Evolutionary conservation across 2,329 filamentous ascomycete species (phyloP), one percentile per base, ranked within the genome.

Genomic region (Alternaria burnsii): DNA sequence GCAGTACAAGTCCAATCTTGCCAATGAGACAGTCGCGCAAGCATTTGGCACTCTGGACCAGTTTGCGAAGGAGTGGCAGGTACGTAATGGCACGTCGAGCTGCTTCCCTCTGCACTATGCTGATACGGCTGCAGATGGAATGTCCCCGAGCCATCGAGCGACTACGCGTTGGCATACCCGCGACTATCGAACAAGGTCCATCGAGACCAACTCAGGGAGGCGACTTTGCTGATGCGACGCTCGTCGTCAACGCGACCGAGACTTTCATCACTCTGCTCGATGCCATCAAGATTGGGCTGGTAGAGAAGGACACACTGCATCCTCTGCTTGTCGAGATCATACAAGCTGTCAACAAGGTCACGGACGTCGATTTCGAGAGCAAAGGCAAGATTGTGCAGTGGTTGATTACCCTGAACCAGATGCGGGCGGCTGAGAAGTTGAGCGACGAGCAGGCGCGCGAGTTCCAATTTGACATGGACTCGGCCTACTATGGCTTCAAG

Each of bases 181-280:
- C 93, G 8, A 98, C 95, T 1, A 82, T 89, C 62, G 87, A 88
- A 76, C 86, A 87, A 62, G 76, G 75, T 1, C 84, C 87, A 12
- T 81, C 83, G 42, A 77, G 76, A 38, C 62, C 76, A 28, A 70
- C 75, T 14, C 73, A 78, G 53, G 75, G 77, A 61, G 76, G 74
- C 55, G 76, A 69, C 75, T 79, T 51, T 48, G 82, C 83, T 44
- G 86, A 86, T n/a, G 85, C 86, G 40, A 85, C 82, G 44, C 81
- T 97, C 36, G 96, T 98, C 59, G 83, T 96, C 42, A 90, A 94
- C 66, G 95, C 95, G 2, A 98, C 94, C 1, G 94, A 99, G 79
- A 96, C 97, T 78, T 99, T 99, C 78, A 99, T 99, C 79, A 99
- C 95, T 0, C 94, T 99, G 75, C 87, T 99, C 53, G 95, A 99